Base-by-base conservation (phyloP, 257 asterid genomes). In the Solanum ossicruentum region DNA sequence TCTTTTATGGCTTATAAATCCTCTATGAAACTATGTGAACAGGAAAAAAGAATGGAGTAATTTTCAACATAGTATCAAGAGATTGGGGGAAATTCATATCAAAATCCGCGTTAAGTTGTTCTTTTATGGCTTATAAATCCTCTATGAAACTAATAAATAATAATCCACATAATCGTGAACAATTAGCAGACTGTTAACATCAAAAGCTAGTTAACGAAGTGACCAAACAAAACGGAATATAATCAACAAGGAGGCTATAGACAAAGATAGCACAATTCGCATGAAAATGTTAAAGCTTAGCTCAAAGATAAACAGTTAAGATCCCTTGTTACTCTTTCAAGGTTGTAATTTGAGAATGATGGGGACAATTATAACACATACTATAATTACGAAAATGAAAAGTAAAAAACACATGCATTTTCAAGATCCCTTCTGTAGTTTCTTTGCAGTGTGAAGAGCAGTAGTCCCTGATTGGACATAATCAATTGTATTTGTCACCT, bases 371-470 rank as follows among this genome's bases (percentile, higher is more conserved):
- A 86, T 71, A n/a, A 90, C 56, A 36, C 86, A 93, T 71, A 87
- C 32, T 83, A 93, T 83, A 60, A 93, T 17, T 81, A 92, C 85
- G 85, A 92, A 89, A 83, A 93, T 81, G 56, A 89, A 87, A 69
- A 86, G 83, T 84, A 91, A 88, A 88, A 90, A 85, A 91, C 96
- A 93, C 93, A 88, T 91, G 88, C 97, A 92, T 88, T 94, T 93
- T 88, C 93, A 89, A 17, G 95, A 89, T 21, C 78, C 91, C 92
- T 86, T 93, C 90, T 89, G 94, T 82, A 91, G 91, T 88, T 81
- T 90, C 91, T 87, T 92, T 85, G 95, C 95, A 1, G 70, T 92
- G 84, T 92, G 92, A 85, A 94, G 97, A 51, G 91, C 90, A 91
- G 84, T 85, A 60, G 89, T 91, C 89, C 95, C 96, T 49, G 87